Evolutionary conservation across 2,329 filamentous ascomycete genomes (phyloP), one percentile per base, ranked within the genome.

Genomic region (Hypocreales sp.): DNA sequence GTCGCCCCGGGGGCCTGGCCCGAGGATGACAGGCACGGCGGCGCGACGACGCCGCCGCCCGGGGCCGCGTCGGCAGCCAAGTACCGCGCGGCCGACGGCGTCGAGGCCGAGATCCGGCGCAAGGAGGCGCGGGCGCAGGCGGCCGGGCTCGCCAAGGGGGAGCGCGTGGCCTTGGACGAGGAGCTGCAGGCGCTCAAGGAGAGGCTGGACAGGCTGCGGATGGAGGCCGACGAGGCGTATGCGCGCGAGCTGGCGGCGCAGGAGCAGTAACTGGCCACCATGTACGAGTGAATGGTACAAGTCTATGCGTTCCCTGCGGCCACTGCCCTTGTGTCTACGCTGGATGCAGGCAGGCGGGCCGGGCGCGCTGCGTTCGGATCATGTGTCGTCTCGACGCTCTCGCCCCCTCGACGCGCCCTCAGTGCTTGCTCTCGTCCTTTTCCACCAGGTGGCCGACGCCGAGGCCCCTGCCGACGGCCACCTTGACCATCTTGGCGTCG

Each of bases 381-480:
- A n/a, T n/a, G n/a, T n/a, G n/a, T n/a, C n/a, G n/a, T n/a, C n/a
- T n/a, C n/a, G n/a, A n/a, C n/a, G n/a, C n/a, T n/a, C n/a, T n/a
- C n/a, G n/a, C n/a, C n/a, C n/a, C n/a, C n/a, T n/a, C n/a, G n/a
- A n/a, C n/a, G n/a, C n/a, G n/a, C n/a, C n/a, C 15, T 34, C 30
- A 45, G 20, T 45, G 33, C 40, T 52, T 49, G 13, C 40, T 64
- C 53, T 79, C 75, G 35, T 70, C 69, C 57, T 70, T 72, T 60
- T 84, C 78, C 14, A 84, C 75, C 45, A 84, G 52, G 39, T 78
- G 76, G 3, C 75, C 79, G 1, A 93, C 84, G 2, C 86, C 86
- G 26, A 92, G 48, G 1, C 64, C 67, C 42, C 83, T 62, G 11
- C 86, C 86, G 27, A 94, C 79, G 56, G 83, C 86, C 34, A 92